Evolutionary conservation across 2,329 filamentous ascomycete species (phyloP).

Genomic region (Paracoccidioides brasiliensis): DNA sequence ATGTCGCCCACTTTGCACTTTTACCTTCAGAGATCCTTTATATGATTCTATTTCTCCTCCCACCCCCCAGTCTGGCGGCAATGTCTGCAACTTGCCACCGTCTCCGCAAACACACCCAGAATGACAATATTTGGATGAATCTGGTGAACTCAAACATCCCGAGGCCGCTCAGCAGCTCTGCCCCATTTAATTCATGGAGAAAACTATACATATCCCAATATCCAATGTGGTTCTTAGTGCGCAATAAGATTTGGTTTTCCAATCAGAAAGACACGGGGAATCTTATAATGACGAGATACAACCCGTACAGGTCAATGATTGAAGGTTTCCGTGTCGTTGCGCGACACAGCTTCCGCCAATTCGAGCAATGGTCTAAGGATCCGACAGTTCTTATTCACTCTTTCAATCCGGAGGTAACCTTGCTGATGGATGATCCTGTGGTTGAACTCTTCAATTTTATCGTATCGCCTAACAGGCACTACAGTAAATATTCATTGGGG

Average conservation of each 20-base stretch:
- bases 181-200: slow-evolving; percentile 51
- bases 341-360: slow-evolving; percentile 41
- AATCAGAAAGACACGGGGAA: slow-evolving; percentile 62
- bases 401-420: slow-evolving; percentile 55
- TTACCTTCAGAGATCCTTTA: slow-evolving; percentile 67
- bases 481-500: slow-evolving; percentile 15
- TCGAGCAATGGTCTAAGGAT: slow-evolving; percentile 53
- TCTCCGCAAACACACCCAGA: slow-evolving; percentile 46
- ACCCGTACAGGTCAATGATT: slow-evolving; percentile 59
- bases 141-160: slow-evolving; percentile 58
- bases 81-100: slow-evolving; percentile 49
- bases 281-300: slow-evolving; percentile 63
- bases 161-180: slow-evolving; percentile 40
- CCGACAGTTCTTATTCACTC: slow-evolving; percentile 54
- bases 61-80: slow-evolving; percentile 48
- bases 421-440: slow-evolving; percentile 65
- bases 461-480: slow-evolving; percentile 8
- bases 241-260: slow-evolving; percentile 73
- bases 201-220: slow-evolving; percentile 63
- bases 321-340: slow-evolving; percentile 68
- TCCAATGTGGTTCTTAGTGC: slow-evolving; percentile 71
- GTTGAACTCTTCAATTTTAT: slow-evolving; percentile 39
- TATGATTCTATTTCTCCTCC: slow-evolving; percentile 54
- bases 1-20: slow-evolving; percentile 17
- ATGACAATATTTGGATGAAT: slow-evolving; percentile 59